phyloP scores from a whole-genome alignment of 2,329 filamentous ascomycete species.

The Calonectria hongkongensis region DNA sequence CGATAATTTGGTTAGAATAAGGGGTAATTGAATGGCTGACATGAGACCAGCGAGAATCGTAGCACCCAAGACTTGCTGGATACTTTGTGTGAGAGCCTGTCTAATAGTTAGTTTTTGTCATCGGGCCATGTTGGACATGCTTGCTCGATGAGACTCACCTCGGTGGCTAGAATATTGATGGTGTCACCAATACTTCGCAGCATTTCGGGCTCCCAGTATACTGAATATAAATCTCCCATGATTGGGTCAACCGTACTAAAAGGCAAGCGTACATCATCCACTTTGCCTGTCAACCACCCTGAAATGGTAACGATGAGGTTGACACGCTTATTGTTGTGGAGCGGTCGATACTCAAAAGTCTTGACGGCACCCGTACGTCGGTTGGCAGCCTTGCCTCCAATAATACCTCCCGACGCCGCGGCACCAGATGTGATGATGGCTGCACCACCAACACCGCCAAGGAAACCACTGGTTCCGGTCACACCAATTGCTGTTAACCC shows the following conservation, averaged over 20 bases:
- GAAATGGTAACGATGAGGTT: conserved; percentile 97
- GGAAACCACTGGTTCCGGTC: conserved; percentile 89
- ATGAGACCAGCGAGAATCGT: conserved; percentile 93
- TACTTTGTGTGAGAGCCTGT: conserved; percentile 93
- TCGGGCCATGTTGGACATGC: not conserved
- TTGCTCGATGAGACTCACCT: conserved; percentile 75
- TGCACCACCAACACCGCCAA: conserved; percentile 93
- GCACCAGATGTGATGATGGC: conserved; percentile 95
- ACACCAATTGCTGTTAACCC: conserved; percentile 97
- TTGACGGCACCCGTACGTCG: conserved; percentile 92
- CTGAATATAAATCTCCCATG: conserved; percentile 98
- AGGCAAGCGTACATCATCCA: conserved; percentile 95
- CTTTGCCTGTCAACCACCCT: conserved; percentile 98
- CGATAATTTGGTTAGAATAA: conserved; percentile 93
- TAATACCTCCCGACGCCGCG: conserved; percentile 89
- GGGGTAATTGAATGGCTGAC: conserved; percentile 93
- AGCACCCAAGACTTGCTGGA: conserved; percentile 94
- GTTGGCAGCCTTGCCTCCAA: conserved; percentile 89
- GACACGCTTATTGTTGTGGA: conserved; percentile 98
- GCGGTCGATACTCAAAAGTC: conserved; percentile 96
- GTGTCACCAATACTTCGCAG: conserved; percentile 98
- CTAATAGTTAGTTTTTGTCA: conserved; percentile 20
- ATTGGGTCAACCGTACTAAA: conserved; percentile 97
- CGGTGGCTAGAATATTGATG: conserved; percentile 97
- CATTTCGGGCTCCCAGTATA: conserved; percentile 99